Evolutionary conservation across 2,329 filamentous ascomycete genomes (phyloP).

Genomic region (Aplosporella prunicola): DNA sequence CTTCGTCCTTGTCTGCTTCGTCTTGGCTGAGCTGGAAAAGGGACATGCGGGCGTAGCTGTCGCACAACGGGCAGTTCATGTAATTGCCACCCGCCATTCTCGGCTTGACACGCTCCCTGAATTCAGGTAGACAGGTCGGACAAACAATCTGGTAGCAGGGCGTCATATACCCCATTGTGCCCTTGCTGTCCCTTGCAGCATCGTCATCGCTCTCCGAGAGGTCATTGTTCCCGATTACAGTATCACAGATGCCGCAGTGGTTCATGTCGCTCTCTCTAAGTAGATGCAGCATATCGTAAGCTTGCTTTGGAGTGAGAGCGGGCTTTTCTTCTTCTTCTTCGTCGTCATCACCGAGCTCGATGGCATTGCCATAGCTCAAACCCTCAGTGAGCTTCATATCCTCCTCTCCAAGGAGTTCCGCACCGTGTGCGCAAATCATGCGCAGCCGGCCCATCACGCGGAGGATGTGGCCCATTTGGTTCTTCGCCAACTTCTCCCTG

Average conservation of each 20-base stretch:
- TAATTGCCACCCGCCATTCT: constrained; percentile 34
- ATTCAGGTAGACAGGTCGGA: constrained; percentile 55
- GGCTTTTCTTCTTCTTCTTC: constrained; percentile 27
- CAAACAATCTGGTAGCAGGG: constrained; percentile 84
- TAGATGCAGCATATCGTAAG: constrained; percentile 76
- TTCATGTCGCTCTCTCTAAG: constrained; percentile 76
- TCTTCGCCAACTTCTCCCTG: constrained; percentile 65
- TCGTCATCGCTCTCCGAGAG: constrained; percentile 38
- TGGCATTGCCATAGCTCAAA: constrained; percentile 72
- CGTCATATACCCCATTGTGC: constrained; percentile 69
- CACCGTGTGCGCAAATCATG: constrained; percentile 87
- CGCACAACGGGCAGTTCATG: constrained; percentile 60
- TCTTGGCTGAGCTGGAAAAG: constrained; percentile 61
- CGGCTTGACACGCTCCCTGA: constrained; percentile 45
- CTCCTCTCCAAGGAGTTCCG: constrained; percentile 75
- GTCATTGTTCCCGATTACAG: constrained; percentile 48
- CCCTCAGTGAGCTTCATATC: constrained; percentile 75
- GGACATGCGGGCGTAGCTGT: constrained; percentile 50
- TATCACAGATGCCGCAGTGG: constrained; percentile 59
- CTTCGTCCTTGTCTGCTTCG: constrained; percentile 39
- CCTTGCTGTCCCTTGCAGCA: constrained; percentile 41
- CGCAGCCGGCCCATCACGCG: constrained; percentile 85
- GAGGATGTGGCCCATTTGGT: constrained; percentile 86
- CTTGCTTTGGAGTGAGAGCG: constrained; percentile 57
- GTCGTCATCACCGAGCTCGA: constrained; percentile 69